Evolutionary conservation across 371 early-diverging fungal species (phyloP), one percentile per base, ranked within the genome.

Genomic region (Homolaphlyctis polyrhiza): DNA sequence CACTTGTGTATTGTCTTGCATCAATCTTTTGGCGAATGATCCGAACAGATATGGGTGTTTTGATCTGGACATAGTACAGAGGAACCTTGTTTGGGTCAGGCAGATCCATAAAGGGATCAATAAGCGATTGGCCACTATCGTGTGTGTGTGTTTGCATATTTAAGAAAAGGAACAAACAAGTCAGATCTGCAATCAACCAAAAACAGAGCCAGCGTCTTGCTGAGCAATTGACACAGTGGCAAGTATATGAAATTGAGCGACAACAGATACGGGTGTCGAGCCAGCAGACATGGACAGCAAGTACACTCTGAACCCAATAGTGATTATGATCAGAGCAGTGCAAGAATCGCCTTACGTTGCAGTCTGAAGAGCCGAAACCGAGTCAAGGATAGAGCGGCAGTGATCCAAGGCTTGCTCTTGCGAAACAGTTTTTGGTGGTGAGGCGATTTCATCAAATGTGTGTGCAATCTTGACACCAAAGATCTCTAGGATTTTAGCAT

Each of bases 11-110:
- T 18, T 50, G 28, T 1, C 52, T 33, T 16, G 47, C 45, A 16
- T 61, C 49, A n/a, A 71, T 55, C 50, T 61, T 61, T 27, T 64
- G 25, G 5, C 58, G 51, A n/a, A 91, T 89, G 34, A 78, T 75
- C 34, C 84, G 78, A 5, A 94, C 65, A 6, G 93, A 86, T 70
- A 95, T 93, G 11, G 96, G 96, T 1, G 85, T 73, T 57, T 87
- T 86, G 63, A 94, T 94, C 54, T 92, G 74, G 36, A 35, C 18
- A 18, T 39, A 39, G 39, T 39, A 39, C 18, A 18, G 18, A 8
- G 47, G 8, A 3, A 8, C n/a, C 47, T 47, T 3, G n/a, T 47
- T 3, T 3, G 47, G 18, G 47, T 47, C 47, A 2, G 47, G 47
- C 8, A 47, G 47, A 3, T 47, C 47, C 3, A 47, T 47, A 25